These are phyloP conservation scores for Oropetium thomaeum DNA, from an alignment of 176 grass and related monocot genomes.

Conservation along the genomic window DNA sequence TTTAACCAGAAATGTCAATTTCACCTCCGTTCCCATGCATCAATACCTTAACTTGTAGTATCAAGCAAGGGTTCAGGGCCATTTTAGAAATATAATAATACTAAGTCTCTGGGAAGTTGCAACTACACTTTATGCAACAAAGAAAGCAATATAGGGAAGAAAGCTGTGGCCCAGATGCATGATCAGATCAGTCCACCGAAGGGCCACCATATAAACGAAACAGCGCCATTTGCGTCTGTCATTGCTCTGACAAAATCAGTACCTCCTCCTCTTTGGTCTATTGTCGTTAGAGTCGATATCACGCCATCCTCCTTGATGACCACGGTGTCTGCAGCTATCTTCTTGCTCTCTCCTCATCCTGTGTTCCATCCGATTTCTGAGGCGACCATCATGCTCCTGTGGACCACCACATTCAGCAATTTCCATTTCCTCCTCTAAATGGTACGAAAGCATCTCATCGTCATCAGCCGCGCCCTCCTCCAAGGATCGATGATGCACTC, in stretches of 20 bases:
- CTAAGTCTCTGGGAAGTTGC: not conserved
- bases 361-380: conserved; percentile 37
- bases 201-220: conserved; percentile 5
- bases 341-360: conserved; percentile 37
- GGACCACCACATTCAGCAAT: conserved; percentile 29
- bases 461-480: not conserved
- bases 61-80: conserved; percentile 19
- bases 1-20: conserved; percentile 3
- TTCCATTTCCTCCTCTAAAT: conserved; percentile 33
- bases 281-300: conserved; percentile 30
- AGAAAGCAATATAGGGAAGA: not conserved
- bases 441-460: conserved; percentile 36
- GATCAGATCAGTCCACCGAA: conserved; percentile 21
- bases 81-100: not conserved
- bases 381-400: conserved; percentile 17
- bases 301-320: conserved; percentile 39
- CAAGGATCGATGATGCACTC: conserved; percentile 24
- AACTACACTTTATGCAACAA: not conserved
- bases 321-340: conserved; percentile 31
- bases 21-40: conserved; percentile 4
- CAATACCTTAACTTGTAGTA: not conserved
- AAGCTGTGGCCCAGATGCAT: not conserved
- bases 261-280: conserved; percentile 39
- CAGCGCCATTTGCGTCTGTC: not conserved
- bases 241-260: conserved; percentile 31